These are phyloP conservation scores for Chytridium lagenaria DNA, from an alignment of 371 early-diverging fungal species.

Conservation along the genomic window DNA sequence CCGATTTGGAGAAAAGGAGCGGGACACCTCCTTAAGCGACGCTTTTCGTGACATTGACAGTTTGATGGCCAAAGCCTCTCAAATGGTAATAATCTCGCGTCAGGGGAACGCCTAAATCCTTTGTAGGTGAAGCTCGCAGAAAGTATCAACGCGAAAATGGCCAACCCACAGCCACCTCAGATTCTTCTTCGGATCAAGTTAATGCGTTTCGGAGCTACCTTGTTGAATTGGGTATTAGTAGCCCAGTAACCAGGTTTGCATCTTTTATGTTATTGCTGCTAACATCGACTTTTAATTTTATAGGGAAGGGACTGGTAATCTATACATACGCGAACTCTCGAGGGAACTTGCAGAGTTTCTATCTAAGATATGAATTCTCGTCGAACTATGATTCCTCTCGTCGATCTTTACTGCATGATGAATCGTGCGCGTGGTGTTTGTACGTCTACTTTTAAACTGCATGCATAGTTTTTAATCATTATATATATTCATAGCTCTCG, in stretches of 20 bases:
- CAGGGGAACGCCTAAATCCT: constrained; percentile 3
- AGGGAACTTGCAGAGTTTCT: constrained; percentile 84
- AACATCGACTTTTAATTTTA: not conserved
- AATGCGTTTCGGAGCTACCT: constrained; percentile 70
- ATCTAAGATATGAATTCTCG: constrained; percentile 59
- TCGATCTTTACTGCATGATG: constrained; percentile 89
- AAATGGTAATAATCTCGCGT: constrained; percentile 72
- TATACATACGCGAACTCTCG: constrained; percentile 84
- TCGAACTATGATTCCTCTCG: constrained; percentile 76
- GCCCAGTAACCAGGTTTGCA: constrained; percentile 81
- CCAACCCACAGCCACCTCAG: constrained; percentile 33
- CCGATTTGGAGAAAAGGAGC: constrained; percentile 66
- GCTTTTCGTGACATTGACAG: constrained; percentile 88
- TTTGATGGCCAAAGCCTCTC: constrained; percentile 83
- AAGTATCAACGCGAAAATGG: constrained; percentile 72
- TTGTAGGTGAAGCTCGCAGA: constrained; percentile 70
- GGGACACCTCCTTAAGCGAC: constrained; percentile 71
- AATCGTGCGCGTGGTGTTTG: constrained; percentile 90
- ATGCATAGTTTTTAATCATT: not conserved
- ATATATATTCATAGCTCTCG: constrained; percentile 60
- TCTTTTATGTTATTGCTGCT: not conserved
- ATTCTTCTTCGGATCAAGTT: constrained; percentile 49
- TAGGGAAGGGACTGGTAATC: constrained; percentile 81
- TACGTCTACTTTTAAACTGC: constrained; percentile 43
- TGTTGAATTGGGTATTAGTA: constrained; percentile 81